Evolutionary conservation across 2,329 filamentous ascomycete species (phyloP).

Genomic region (Parastagonospora avenae): DNA sequence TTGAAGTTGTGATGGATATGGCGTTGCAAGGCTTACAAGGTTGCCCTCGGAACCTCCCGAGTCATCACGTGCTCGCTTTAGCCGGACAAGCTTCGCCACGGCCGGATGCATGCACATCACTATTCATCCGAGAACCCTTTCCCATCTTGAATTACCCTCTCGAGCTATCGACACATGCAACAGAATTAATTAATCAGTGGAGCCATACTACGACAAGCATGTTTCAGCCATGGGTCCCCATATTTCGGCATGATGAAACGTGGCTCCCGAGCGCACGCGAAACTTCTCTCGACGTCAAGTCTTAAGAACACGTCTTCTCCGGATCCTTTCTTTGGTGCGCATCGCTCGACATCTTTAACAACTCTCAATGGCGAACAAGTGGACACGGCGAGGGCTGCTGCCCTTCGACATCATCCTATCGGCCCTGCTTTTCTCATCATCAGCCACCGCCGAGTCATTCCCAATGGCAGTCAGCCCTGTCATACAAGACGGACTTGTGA

Average conservation of each 20-base stretch:
- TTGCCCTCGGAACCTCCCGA: not conserved
- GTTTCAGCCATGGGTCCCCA: slow-evolving; percentile 18
- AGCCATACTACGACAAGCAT: slow-evolving; percentile 15
- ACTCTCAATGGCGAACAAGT: not conserved
- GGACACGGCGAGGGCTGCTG: slow-evolving; percentile 1
- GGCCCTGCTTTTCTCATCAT: slow-evolving; percentile 8
- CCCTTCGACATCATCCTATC: slow-evolving; percentile 2
- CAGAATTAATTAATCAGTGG: slow-evolving; percentile 5
- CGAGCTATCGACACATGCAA: slow-evolving; percentile 6
- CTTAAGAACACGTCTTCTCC: not conserved
- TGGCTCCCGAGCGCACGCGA: slow-evolving; percentile 16
- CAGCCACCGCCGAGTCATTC: slow-evolving; percentile 18
- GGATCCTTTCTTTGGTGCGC: not conserved
- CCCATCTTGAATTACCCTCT: slow-evolving; percentile 2
- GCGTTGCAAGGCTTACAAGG: too few species aligned
- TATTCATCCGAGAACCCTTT: slow-evolving; percentile 12
- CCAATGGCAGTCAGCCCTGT: slow-evolving; percentile 21
- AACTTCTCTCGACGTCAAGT: slow-evolving; percentile 4
- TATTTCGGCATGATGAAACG: slow-evolving; percentile 20
- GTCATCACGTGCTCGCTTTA: slow-evolving; percentile 6
- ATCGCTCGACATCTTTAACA: not conserved
- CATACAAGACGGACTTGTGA: slow-evolving; percentile 25
- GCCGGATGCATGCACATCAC: slow-evolving; percentile 6
- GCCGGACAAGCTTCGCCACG: slow-evolving; percentile 7
- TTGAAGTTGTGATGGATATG: too few species aligned